phyloP scores from a whole-genome alignment of 2,329 filamentous ascomycete species.

The Cephalotrichum gorgonifer region DNA sequence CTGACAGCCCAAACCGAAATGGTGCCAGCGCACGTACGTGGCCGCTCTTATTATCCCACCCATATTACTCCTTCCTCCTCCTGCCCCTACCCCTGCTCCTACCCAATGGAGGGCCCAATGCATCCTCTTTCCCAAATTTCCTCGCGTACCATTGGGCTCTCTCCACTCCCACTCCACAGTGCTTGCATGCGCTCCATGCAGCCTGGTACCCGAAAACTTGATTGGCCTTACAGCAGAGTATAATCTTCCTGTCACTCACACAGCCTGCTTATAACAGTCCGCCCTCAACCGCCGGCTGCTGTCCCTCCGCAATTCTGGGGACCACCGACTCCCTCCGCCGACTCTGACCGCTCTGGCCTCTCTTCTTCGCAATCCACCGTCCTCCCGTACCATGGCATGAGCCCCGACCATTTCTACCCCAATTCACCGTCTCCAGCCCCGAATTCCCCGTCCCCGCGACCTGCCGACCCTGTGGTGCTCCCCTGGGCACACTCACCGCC shows the following conservation, averaged over 20 bases:
- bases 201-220: background rate
- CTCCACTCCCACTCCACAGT: background rate
- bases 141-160: background rate
- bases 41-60: too few relatives aligned
- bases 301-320: slow-evolving; percentile 4
- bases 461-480: background rate
- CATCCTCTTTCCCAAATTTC: background rate
- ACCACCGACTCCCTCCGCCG: slow-evolving; percentile 2
- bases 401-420: slow-evolving; percentile 5
- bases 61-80: too few relatives aligned
- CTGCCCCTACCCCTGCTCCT: too few relatives aligned
- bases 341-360: too few relatives aligned
- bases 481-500: slow-evolving; percentile 5
- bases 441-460: background rate
- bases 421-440: background rate
- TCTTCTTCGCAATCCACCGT: background rate
- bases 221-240: background rate
- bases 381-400: slow-evolving; percentile 1
- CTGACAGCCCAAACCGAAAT: background rate
- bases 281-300: background rate
- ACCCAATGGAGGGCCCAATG: too few relatives aligned
- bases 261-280: background rate
- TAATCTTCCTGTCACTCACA: background rate
- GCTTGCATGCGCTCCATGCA: background rate
- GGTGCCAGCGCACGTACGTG: slow-evolving; percentile 1